These are phyloP conservation scores for Monascus purpureus DNA, from an alignment of 495 filamentous ascomycete genomes.

Conservation along the genomic window DNA sequence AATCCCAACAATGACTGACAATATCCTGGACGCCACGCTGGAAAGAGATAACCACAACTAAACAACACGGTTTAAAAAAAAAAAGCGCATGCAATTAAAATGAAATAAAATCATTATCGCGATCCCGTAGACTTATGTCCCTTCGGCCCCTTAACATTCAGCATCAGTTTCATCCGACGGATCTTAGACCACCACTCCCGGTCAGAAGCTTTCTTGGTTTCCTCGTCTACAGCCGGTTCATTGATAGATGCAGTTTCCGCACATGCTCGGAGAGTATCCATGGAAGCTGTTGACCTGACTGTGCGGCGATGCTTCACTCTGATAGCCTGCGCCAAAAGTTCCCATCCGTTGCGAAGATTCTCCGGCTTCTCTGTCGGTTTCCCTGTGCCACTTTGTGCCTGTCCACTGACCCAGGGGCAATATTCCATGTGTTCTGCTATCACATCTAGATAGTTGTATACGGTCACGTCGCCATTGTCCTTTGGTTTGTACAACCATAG, in stretches of 20 bases:
- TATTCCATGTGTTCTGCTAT: conserved; percentile 62
- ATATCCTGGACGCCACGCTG: too few species aligned
- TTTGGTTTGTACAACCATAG: conserved; percentile 80
- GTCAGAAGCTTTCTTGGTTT: conserved; percentile 25
- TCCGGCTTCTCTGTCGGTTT: conserved; percentile 18
- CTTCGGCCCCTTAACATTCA: conserved; percentile 28
- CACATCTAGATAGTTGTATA: conserved; percentile 49
- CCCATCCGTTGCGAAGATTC: conserved; percentile 30
- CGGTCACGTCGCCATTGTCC: conserved; percentile 38
- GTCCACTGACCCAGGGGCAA: conserved; percentile 61
- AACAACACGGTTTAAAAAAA: too few species aligned
- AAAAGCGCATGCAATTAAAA: too few species aligned
- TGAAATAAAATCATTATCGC: conserved; percentile 4
- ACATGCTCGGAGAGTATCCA: conserved; percentile 11
- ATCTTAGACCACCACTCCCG: conserved; percentile 40
- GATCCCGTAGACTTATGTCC: conserved; percentile 10
- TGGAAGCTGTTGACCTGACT: conserved; percentile 15
- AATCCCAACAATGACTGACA: too few species aligned
- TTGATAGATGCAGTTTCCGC: conserved; percentile 13
- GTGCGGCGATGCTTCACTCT: conserved; percentile 25
- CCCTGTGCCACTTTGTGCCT: conserved; percentile 38
- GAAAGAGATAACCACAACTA: too few species aligned
- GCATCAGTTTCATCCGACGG: conserved; percentile 31
- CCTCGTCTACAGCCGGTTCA: conserved; percentile 11
- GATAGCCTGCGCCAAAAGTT: conserved; percentile 26